Base-by-base conservation (phyloP, 1,284 basidiomycete genomes). In the Spongispora temasekensis region DNA sequence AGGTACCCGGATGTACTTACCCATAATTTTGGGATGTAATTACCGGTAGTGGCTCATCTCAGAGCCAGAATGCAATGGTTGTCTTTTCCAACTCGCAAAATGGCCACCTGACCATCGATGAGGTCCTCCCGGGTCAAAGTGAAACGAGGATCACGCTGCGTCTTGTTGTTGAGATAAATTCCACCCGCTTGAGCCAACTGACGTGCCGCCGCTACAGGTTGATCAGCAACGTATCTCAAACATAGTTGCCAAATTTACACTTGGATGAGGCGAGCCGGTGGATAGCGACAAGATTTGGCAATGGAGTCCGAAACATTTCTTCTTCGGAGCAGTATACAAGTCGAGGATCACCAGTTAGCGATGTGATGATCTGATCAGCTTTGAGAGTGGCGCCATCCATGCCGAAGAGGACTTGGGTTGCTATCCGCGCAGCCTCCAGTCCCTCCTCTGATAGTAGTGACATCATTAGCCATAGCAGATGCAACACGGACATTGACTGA, bases 61-160 rank as follows among this genome's bases (percentile, higher is more conserved):
- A 77, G 56, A 40, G 73, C 84, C 6, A 94, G 71, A 52, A 95
- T 81, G n/a, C 87, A 74, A 60, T 89, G 79, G 56, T 88, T 90
- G 63, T 89, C 86, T 74, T 89, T 93, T 6, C 94, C 94, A 32
- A 86, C 83, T 53, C 90, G 83, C 25, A 96, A 65, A 59, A 96
- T 83, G 12, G 83, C 84, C 7, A 95, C 69, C 42, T 81, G 80
- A 12, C 77, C 80, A 65, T 89, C 87, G 17, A 95, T 76, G 37
- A 96, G 77, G 65, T 89, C 81, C 0, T 66, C 67, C 25, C 67
- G 64, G n/a, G 71, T 63, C 21, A 93, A 65, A 53, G 72, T 80
- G 60, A 78, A 77, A 35, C 79, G 77, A 30, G 83, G 74, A 37
- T 82, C 77, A 10, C 60, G 62, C 31, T 86, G 71, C 17, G 75